phyloP scores from a whole-genome alignment of 2,329 filamentous ascomycete species.

The Aureobasidium uvarum region DNA sequence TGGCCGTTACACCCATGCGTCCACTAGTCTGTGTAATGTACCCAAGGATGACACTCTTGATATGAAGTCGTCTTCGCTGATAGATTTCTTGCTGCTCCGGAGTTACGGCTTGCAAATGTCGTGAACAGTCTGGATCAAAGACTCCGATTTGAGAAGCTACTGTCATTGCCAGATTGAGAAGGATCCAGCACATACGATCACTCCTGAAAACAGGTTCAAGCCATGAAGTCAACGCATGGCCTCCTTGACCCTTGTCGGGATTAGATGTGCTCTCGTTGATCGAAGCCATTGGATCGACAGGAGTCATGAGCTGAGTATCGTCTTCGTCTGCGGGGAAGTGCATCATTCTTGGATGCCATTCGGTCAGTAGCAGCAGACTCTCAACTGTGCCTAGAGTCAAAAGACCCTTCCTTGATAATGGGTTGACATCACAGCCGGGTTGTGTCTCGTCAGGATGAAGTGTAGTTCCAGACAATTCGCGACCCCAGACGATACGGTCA shows the following conservation, averaged over 20 bases:
- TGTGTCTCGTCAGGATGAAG: constrained; percentile 71
- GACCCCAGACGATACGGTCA: constrained; percentile 89
- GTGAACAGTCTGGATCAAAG: constrained; percentile 76
- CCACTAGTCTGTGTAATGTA: constrained; percentile 95
- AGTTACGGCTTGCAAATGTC: constrained; percentile 40
- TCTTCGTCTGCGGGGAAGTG: constrained; percentile 80
- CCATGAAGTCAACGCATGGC: constrained; percentile 89
- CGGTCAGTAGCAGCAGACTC: constrained; percentile 87
- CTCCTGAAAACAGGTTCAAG: constrained; percentile 89
- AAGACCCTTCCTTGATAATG: constrained; percentile 62
- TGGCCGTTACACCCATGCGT: constrained; percentile 85
- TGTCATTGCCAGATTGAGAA: constrained; percentile 85
- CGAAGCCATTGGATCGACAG: constrained; percentile 69
- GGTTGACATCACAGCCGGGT: constrained; percentile 65
- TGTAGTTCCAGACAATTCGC: constrained; percentile 89
- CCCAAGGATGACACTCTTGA: constrained; percentile 82
- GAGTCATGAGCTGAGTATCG: constrained; percentile 62
- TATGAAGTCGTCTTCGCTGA: constrained; percentile 72
- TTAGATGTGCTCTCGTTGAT: constrained; percentile 52
- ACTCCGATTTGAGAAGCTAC: constrained; percentile 92
- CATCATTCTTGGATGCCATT: constrained; percentile 93
- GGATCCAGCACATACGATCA: constrained; percentile 97
- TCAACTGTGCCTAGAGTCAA: constrained; percentile 92
- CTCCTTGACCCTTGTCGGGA: constrained; percentile 63
- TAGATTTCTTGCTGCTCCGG: constrained; percentile 68